A percentile compares a stretch with the other conserved stretches of the same genome.
These are phyloP conservation scores for Lasiodiplodia citricola DNA, from an alignment of 2,329 filamentous ascomycete species.

Conservation along the genomic window DNA sequence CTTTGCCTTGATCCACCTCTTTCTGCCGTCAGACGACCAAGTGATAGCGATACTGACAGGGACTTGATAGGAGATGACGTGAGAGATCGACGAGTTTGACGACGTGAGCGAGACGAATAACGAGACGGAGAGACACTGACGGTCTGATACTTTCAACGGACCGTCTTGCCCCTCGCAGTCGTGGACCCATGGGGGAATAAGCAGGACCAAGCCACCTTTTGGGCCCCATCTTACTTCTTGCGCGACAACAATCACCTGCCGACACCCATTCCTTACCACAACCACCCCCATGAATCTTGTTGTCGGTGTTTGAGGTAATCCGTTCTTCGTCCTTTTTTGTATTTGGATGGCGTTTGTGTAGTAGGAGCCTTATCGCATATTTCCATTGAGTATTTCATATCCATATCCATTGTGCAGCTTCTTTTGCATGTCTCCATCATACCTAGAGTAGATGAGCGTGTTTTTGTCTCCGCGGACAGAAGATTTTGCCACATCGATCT, in stretches of 20 bases:
- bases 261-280: background rate
- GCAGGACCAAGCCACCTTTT: background rate
- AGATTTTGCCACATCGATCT: background rate
- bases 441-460: slow-evolving; percentile 22
- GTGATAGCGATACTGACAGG: background rate
- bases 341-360: background rate
- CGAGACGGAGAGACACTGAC: slow-evolving; percentile 12
- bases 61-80: background rate
- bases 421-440: background rate
- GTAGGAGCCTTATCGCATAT: background rate
- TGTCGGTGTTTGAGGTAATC: slow-evolving; percentile 20
- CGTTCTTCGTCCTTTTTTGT: slow-evolving; percentile 14
- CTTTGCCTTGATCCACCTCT: background rate
- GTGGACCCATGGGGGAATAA: slow-evolving; percentile 7
- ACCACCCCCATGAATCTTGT: background rate
- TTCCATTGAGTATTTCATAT: background rate
- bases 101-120: slow-evolving; percentile 16
- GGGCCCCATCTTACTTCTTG: slow-evolving; percentile 18
- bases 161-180: slow-evolving; percentile 7
- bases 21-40: background rate
- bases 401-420: background rate
- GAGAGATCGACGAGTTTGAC: background rate
- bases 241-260: slow-evolving; percentile 10
- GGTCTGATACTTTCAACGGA: background rate
- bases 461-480: background rate